Evolutionary conservation across 2,329 filamentous ascomycete genomes (phyloP).

Genomic region (Zymoseptoria tritici): DNA sequence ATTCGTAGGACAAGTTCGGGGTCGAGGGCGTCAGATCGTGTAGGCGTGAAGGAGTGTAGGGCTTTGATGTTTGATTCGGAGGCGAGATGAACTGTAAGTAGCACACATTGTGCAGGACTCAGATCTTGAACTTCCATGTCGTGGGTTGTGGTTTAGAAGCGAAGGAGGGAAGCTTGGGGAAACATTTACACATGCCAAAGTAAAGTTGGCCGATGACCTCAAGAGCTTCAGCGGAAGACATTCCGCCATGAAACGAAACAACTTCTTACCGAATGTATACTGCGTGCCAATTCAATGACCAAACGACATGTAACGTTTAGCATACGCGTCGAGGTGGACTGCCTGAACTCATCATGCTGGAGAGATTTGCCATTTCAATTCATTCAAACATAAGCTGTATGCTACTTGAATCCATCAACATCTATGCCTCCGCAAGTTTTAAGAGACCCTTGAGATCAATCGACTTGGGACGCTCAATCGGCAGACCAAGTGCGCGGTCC

Average conservation of each 20-base stretch:
- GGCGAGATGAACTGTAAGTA: slow-evolving; percentile 65
- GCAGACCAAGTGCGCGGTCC: slow-evolving; percentile 87
- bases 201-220: background rate
- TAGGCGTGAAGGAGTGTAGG: slow-evolving; percentile 53
- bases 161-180: background rate
- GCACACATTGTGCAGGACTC: slow-evolving; percentile 60
- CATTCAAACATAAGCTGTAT: background rate
- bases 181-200: background rate
- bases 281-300: background rate
- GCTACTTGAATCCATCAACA: background rate
- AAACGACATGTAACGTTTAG: background rate
- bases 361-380: background rate
- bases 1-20: slow-evolving; percentile 63
- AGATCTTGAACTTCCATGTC: slow-evolving; percentile 34
- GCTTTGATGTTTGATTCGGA: slow-evolving; percentile 57
- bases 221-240: background rate
- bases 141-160: background rate
- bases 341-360: background rate
- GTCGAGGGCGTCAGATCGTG: slow-evolving; percentile 51
- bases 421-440: slow-evolving; percentile 43
- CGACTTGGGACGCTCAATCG: slow-evolving; percentile 96
- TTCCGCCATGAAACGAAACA: no score
- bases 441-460: slow-evolving; percentile 85
- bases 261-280: background rate
- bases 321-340: no score